Percentiles rank a stretch among this genome's conserved stretches.
These are phyloP conservation scores for Penicillium ucsense DNA, from an alignment of 495 filamentous ascomycete species.

Conservation along the genomic window DNA sequence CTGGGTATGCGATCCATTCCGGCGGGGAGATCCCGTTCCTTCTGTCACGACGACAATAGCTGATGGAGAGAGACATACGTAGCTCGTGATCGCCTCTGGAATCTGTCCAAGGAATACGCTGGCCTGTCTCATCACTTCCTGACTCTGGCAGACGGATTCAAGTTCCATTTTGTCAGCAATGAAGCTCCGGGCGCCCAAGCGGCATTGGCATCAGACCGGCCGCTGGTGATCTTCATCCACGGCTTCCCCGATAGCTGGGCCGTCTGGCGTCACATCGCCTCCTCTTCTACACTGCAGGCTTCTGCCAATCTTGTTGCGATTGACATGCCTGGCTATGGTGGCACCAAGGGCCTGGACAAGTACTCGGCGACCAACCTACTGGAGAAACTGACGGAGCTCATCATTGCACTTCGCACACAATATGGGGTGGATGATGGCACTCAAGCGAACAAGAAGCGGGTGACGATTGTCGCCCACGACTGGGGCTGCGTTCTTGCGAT, in stretches of 20 bases:
- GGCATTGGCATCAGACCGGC: constrained; percentile 20
- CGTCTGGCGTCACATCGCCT: constrained; percentile 38
- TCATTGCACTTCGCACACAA: constrained; percentile 33
- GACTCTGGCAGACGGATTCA: constrained; percentile 35
- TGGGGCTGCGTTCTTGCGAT: constrained; percentile 45
- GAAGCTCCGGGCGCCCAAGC: constrained; percentile 11
- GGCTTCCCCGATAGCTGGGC: constrained; percentile 51
- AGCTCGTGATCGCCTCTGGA: constrained; percentile 40
- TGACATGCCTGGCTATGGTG: constrained; percentile 48
- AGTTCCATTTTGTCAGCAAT: constrained; percentile 45
- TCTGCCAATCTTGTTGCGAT: constrained; percentile 36
- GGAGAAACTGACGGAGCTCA: constrained; percentile 40
- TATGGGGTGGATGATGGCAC: constrained; percentile 32
- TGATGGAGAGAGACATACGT: neutral
- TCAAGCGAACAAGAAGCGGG: constrained; percentile 20
- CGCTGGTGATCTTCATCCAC: constrained; percentile 46
- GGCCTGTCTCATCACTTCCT: constrained; percentile 39
- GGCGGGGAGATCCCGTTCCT: neutral
- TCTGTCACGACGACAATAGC: neutral
- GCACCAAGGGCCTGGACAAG: constrained; percentile 34
- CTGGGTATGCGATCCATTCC: constrained; percentile 19
- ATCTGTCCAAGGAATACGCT: constrained; percentile 27
- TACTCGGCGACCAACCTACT: constrained; percentile 41
- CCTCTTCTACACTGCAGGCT: constrained; percentile 20
- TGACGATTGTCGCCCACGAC: constrained; percentile 45